These are phyloP conservation scores for Fraxinus xanthoxyloides DNA, from an alignment of 305 asterid species.

Conservation along the genomic window DNA sequence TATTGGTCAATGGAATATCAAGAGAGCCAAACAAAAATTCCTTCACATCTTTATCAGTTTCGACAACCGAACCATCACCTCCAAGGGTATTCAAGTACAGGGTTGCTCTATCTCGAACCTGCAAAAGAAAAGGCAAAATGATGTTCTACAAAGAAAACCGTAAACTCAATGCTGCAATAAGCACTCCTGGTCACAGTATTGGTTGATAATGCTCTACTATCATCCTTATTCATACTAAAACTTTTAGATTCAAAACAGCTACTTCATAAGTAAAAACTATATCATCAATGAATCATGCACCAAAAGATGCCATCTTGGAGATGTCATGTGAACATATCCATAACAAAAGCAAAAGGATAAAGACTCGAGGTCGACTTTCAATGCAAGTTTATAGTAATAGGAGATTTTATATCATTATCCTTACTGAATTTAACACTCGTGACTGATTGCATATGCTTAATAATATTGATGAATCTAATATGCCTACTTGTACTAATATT, in stretches of 20 bases:
- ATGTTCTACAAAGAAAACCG: background rate
- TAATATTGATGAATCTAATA: background rate
- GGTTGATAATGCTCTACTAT: background rate
- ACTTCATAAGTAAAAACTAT: background rate
- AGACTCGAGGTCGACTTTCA: background rate
- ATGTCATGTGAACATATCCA: background rate
- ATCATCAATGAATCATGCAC: conserved; percentile 1
- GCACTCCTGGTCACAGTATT: background rate
- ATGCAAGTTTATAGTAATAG: background rate
- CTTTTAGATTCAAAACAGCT: background rate
- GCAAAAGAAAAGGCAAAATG: conserved; percentile 24
- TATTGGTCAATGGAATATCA: conserved; percentile 69
- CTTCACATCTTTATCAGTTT: conserved; percentile 80
- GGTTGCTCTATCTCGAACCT: conserved; percentile 98
- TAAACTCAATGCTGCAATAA: background rate
- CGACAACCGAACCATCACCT: conserved; percentile 79
- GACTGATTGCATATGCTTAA: background rate
- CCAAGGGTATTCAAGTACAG: conserved; percentile 89
- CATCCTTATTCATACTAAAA: background rate
- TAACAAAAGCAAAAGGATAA: background rate
- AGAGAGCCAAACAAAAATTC: conserved; percentile 85
- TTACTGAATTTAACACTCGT: background rate
- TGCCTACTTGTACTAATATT: background rate
- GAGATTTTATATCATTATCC: background rate
- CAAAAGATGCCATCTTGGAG: background rate